These are phyloP conservation scores for Spinellus fusiger DNA, from an alignment of 192 early-diverging fungal genomes.

Conservation along the genomic window DNA sequence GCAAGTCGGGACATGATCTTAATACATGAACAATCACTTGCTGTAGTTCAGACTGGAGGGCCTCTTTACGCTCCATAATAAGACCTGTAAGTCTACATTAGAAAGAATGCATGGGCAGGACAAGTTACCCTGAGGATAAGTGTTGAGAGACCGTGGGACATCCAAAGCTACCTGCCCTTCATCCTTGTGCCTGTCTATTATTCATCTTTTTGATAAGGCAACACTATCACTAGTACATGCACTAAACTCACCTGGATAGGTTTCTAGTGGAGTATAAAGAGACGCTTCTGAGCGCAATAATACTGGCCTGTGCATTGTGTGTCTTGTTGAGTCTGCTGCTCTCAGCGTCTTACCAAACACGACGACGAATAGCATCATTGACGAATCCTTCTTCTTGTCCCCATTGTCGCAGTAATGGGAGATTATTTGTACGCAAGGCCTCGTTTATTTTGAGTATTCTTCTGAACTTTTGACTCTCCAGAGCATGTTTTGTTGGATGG, in stretches of 20 bases:
- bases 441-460: slow-evolving; percentile 38
- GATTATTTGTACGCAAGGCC: slow-evolving; percentile 25
- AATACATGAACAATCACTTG: slow-evolving; percentile 46
- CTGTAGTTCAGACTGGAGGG: slow-evolving; percentile 41
- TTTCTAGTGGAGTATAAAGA: slow-evolving; percentile 8
- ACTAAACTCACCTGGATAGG: not conserved
- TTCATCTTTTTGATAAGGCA: not conserved
- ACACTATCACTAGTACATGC: not conserved
- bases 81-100: slow-evolving; percentile 10
- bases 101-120: not conserved
- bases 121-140: slow-evolving; percentile 29
- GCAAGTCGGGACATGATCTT: slow-evolving; percentile 35
- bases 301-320: slow-evolving; percentile 30
- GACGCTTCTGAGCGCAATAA: slow-evolving; percentile 31
- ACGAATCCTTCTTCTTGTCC: slow-evolving; percentile 33
- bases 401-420: slow-evolving; percentile 12
- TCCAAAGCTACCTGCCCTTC: slow-evolving; percentile 44
- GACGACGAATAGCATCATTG: slow-evolving; percentile 39
- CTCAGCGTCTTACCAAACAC: slow-evolving; percentile 34
- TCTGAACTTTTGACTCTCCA: slow-evolving; percentile 25
- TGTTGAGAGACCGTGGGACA: slow-evolving; percentile 39
- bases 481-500: slow-evolving; percentile 3
- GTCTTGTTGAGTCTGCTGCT: not conserved
- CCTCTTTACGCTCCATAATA: slow-evolving; percentile 21
- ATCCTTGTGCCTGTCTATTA: slow-evolving; percentile 35